phyloP scores from a whole-genome alignment of 306 rosid genomes.

The Vigna hirtella region DNA sequence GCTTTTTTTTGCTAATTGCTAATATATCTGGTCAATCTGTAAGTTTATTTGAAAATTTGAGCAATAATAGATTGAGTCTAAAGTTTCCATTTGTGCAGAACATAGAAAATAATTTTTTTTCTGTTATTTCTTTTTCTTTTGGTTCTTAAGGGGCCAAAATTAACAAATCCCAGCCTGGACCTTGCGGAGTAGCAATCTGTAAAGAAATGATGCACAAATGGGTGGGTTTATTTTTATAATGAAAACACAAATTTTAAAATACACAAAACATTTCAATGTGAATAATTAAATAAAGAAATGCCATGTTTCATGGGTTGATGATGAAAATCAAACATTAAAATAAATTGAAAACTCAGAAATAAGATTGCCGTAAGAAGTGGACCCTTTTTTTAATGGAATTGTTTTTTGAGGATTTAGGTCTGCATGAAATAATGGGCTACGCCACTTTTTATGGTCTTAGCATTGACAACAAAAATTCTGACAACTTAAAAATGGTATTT shows the following conservation, averaged over 20 bases:
- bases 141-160: background rate
- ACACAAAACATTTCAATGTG: background rate
- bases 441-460: background rate
- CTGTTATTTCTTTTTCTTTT: slow-evolving; percentile 16
- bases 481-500: slow-evolving; percentile 23
- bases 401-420: background rate
- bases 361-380: background rate
- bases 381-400: background rate
- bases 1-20: background rate
- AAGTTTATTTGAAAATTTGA: slow-evolving; percentile 5
- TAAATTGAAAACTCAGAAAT: background rate
- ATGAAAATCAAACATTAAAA: slow-evolving; percentile 10
- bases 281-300: background rate
- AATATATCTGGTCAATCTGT: slow-evolving; percentile 2
- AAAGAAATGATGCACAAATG: background rate
- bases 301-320: background rate
- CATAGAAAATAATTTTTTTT: background rate
- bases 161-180: background rate
- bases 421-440: background rate
- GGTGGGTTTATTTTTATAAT: background rate
- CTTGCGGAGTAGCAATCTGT: slow-evolving; percentile 2
- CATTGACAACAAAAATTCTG: background rate
- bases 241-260: background rate
- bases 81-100: background rate
- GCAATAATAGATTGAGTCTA: background rate